Conservation (phyloP, 768 basidiomycete species). For the Rhodocollybia butyracea region DNA sequence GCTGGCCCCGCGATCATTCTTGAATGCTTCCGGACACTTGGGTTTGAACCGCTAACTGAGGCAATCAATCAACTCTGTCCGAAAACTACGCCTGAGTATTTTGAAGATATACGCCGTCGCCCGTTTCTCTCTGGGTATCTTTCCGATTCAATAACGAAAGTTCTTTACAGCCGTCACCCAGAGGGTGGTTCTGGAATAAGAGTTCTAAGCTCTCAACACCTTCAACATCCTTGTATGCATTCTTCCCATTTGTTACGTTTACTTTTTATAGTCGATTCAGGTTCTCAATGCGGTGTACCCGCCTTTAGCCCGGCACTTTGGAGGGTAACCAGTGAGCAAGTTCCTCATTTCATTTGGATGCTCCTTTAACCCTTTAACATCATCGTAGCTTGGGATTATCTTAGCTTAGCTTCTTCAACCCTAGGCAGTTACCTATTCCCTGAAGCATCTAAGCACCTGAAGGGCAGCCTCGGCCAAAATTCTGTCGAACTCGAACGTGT, state of each 20-base stretch:
- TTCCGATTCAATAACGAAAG: background rate
- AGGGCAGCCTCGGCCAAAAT: background rate
- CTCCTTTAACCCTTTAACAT: background rate
- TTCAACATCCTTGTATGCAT: background rate
- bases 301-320: background rate
- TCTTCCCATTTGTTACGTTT: background rate
- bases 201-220: background rate
- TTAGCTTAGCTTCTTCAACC: background rate
- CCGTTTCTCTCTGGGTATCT: background rate
- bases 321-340: background rate
- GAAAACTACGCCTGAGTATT: background rate
- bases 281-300: background rate
- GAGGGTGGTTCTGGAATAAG: background rate
- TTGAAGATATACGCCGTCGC: background rate
- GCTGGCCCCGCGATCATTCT: slow-evolving; percentile 8
- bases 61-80: background rate
- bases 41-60: slow-evolving; percentile 3
- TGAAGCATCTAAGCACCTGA: background rate
- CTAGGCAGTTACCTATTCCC: slow-evolving; percentile 1
- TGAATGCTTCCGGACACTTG: slow-evolving; percentile 1
- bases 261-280: background rate
- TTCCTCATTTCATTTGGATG: background rate
- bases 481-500: slow-evolving; percentile 1
- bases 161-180: background rate
- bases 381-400: slow-evolving; percentile 2